These are phyloP conservation scores for Plectosphaerella plurivora DNA, from an alignment of 2,329 filamentous ascomycete genomes.

Conservation along the genomic window DNA sequence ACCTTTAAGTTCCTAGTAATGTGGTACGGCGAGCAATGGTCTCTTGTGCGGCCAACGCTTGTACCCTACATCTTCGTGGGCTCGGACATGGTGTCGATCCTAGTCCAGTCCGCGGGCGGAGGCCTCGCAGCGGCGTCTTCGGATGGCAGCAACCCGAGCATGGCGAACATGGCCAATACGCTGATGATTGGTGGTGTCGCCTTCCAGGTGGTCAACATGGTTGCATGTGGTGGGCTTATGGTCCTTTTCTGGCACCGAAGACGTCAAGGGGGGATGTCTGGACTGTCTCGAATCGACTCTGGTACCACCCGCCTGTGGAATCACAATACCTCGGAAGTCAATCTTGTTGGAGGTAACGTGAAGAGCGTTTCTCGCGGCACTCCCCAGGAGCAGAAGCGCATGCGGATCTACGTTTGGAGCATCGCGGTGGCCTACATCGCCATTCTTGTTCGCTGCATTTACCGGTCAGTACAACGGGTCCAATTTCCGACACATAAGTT, in stretches of 20 bases:
- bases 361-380: neutral
- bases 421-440: slow-evolving; percentile 8
- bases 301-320: neutral
- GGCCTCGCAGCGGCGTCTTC: slow-evolving; percentile 9
- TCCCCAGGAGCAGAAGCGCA: neutral
- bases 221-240: slow-evolving; percentile 16
- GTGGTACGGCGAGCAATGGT: slow-evolving; percentile 34
- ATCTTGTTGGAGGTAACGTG: too few species aligned
- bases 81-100: slow-evolving; percentile 36
- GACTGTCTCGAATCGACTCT: neutral
- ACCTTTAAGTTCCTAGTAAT: slow-evolving; percentile 40
- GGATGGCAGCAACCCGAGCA: neutral
- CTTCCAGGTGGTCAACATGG: slow-evolving; percentile 17
- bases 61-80: slow-evolving; percentile 47
- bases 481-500: neutral
- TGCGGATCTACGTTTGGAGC: slow-evolving; percentile 4
- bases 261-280: neutral
- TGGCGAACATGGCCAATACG: slow-evolving; percentile 7
- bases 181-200: slow-evolving; percentile 16
- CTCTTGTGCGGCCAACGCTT: slow-evolving; percentile 31
- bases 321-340: too few species aligned
- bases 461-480: slow-evolving; percentile 6
- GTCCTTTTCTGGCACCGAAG: slow-evolving; percentile 10
- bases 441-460: slow-evolving; percentile 9
- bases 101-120: slow-evolving; percentile 17